Base-by-base conservation (phyloP, 768 basidiomycete genomes). In the Udeniomyces megalosporus region DNA sequence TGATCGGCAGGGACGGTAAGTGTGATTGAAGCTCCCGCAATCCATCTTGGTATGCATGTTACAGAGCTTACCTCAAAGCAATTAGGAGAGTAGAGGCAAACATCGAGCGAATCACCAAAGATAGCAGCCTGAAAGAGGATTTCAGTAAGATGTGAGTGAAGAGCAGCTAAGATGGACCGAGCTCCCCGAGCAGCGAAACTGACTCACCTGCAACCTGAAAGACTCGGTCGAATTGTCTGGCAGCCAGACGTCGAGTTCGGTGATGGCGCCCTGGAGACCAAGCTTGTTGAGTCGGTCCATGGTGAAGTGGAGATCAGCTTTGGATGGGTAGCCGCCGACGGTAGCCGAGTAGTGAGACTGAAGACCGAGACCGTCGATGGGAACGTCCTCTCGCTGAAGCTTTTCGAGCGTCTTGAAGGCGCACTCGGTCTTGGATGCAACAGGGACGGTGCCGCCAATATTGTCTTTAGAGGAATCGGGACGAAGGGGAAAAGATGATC, bases 171-270 rank as follows among this genome's bases (percentile, higher is more conserved):
- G 8, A 8, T 42, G n/a, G n/a, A n/a, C n/a, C n/a, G n/a, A n/a
- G n/a, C n/a, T n/a, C n/a, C n/a, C n/a, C n/a, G n/a, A n/a, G n/a
- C n/a, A n/a, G n/a, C n/a, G n/a, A n/a, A n/a, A n/a, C n/a, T n/a
- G n/a, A 11, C 49, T 50, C 22, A 53, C 51, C 17, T 57, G 55
- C 42, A 45, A 57, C 12, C 55, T n/a, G 55, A 26, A 45, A 20
- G 35, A 22, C 14, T 24, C 61, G 2, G 61, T 62, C 54, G 61
- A 48, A 54, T 62, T 62, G 46, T 54, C 48, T 1, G 54, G 26
- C 1, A 62, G 31, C 61, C 61, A 62, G n/a, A 62, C 47, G 32
- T 62, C 61, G 35, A 62, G 53, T 54, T 62, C 61, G n/a, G 61
- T 62, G 45, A 62, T 57, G 32, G 56, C 54, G 26, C 54, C 61